Conservation (phyloP, 2,329 filamentous ascomycete genomes). For the Fusarium stilboides region DNA sequence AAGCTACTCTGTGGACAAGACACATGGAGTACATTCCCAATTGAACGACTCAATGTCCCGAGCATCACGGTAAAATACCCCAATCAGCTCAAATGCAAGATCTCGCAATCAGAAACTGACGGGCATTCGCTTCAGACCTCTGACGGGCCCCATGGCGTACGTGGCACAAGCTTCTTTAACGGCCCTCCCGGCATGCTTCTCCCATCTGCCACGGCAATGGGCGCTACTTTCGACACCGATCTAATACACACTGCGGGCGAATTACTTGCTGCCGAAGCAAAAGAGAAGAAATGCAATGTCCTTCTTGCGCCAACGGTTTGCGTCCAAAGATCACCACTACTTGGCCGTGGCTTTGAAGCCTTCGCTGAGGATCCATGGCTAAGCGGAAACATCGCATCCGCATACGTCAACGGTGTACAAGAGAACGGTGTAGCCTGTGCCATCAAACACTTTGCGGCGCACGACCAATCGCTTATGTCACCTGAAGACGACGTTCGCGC, state of each 20-base stretch:
- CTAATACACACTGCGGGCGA: slow-evolving; percentile 69
- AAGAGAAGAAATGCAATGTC: slow-evolving; percentile 5
- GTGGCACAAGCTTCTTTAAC: slow-evolving; percentile 33
- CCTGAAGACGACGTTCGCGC: slow-evolving; percentile 33
- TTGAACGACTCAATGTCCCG: slow-evolving; percentile 13
- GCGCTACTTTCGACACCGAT: slow-evolving; percentile 73
- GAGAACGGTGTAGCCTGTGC: slow-evolving; percentile 55
- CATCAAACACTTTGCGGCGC: slow-evolving; percentile 60
- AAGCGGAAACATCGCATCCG: slow-evolving; percentile 53
- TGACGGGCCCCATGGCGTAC: slow-evolving; percentile 39
- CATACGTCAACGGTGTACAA: slow-evolving; percentile 55
- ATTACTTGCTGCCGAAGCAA: slow-evolving; percentile 66
- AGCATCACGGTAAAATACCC: background rate
- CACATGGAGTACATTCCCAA: slow-evolving; percentile 13
- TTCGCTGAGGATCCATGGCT: slow-evolving; percentile 60
- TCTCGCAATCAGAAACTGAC: too few relatives aligned
- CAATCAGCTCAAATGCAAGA: too few relatives aligned
- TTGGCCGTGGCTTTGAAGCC: slow-evolving; percentile 59
- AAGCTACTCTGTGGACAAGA: slow-evolving; percentile 22
- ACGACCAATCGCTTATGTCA: slow-evolving; percentile 51
- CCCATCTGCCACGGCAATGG: slow-evolving; percentile 57
- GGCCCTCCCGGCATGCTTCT: slow-evolving; percentile 9
- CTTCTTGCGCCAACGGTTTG: slow-evolving; percentile 50
- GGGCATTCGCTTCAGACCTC: slow-evolving; percentile 7
- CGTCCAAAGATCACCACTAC: slow-evolving; percentile 58